phyloP scores from a whole-genome alignment of 345 rosid genomes.

The Cardamine chenopodiifolia region DNA sequence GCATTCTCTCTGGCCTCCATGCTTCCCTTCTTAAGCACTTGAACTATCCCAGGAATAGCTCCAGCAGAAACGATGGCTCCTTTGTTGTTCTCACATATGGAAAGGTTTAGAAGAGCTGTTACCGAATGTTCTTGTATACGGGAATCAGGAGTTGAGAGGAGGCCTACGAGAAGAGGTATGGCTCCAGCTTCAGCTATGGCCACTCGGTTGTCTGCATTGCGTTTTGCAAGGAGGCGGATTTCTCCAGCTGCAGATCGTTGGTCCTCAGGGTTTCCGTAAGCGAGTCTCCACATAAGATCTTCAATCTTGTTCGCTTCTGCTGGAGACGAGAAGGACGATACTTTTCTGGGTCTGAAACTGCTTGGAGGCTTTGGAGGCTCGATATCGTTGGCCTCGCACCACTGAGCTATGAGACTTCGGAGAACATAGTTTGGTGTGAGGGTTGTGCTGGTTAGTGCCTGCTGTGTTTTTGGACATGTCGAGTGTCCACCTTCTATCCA shows the following conservation, averaged over 20 bases:
- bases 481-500: conserved; percentile 89
- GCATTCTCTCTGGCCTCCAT: conserved; percentile 99
- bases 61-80: conserved; percentile 82
- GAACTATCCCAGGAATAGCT: conserved; percentile 94
- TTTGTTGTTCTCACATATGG: conserved; percentile 95
- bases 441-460: conserved; percentile 60
- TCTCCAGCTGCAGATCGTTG: conserved; percentile 88
- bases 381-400: conserved; percentile 91
- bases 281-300: conserved; percentile 76
- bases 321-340: conserved; percentile 62
- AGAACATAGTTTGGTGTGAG: conserved; percentile 89
- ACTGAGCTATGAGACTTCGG: conserved; percentile 95
- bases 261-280: conserved; percentile 73
- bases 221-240: conserved; percentile 96
- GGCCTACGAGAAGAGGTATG: conserved; percentile 82
- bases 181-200: conserved; percentile 99
- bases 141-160: conserved; percentile 82
- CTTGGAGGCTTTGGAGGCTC: conserved; percentile 88
- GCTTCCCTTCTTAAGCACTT: conserved; percentile 93
- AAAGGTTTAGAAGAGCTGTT: conserved; percentile 92
- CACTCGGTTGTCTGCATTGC: conserved; percentile 92
- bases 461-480: conserved; percentile 98
- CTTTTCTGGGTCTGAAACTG: conserved; percentile 64
- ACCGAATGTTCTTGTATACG: conserved; percentile 95
- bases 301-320: conserved; percentile 77